A percentile compares a stretch with the other conserved stretches of the same genome.
Conservation (phyloP, 768 basidiomycete species). For the Multifurca ochricompacta region DNA sequence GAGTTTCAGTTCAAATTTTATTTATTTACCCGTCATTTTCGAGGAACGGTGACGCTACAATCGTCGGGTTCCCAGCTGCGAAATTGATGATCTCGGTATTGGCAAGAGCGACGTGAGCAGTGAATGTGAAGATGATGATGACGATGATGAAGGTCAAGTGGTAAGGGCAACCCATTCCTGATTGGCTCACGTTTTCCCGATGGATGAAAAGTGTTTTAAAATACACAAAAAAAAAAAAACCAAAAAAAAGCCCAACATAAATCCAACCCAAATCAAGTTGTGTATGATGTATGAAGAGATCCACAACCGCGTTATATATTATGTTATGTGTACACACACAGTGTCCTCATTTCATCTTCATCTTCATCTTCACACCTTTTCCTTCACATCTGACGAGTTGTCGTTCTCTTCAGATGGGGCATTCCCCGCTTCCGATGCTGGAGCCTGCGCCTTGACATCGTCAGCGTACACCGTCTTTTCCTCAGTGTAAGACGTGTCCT, state of each 20-base stretch:
- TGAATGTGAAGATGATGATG: not conserved
- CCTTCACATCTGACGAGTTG: not conserved
- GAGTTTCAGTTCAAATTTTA: too few species aligned
- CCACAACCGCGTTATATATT: too few species aligned
- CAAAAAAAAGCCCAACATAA: not conserved
- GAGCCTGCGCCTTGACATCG: conserved; percentile 19
- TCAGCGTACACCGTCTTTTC: conserved; percentile 29
- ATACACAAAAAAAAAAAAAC: not conserved
- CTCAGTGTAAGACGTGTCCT: conserved; percentile 33
- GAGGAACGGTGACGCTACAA: conserved; percentile 22
- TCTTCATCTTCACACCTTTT: not conserved
- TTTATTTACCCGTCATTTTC: too few species aligned
- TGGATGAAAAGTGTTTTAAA: not conserved
- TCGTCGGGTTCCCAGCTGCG: conserved; percentile 25
- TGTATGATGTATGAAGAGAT: not conserved
- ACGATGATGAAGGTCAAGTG: not conserved
- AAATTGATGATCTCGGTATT: conserved; percentile 68
- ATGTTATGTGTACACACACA: too few species aligned
- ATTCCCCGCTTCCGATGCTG: not conserved
- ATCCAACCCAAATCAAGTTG: not conserved
- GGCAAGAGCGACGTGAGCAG: too few species aligned
- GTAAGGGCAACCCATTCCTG: not conserved
- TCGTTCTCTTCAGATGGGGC: not conserved
- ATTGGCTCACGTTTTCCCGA: too few species aligned
- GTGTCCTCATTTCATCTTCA: not conserved